These are phyloP conservation scores for Daldinia loculata DNA, from an alignment of 495 filamentous ascomycete genomes.

Conservation along the genomic window DNA sequence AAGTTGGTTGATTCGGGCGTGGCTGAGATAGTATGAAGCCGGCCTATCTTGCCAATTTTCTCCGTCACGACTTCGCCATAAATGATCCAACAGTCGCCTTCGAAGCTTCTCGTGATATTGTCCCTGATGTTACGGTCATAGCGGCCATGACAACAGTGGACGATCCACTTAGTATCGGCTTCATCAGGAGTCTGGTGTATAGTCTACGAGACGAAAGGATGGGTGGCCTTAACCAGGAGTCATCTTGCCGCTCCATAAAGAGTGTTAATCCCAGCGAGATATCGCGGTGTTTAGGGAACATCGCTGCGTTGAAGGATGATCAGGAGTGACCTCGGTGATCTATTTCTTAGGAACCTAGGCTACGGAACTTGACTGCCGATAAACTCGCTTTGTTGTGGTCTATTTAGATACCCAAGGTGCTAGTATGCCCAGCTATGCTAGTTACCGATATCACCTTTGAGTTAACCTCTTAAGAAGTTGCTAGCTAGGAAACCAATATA, in stretches of 20 bases:
- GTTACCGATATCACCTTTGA: neutral
- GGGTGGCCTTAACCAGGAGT: neutral
- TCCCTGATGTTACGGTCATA: neutral
- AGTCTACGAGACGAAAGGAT: neutral
- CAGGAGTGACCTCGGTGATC: neutral
- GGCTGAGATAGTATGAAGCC: conserved; percentile 78
- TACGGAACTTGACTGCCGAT: neutral
- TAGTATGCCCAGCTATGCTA: neutral
- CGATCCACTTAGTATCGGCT: neutral
- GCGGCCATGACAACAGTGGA: neutral
- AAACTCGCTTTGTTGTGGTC: neutral
- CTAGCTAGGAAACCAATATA: neutral
- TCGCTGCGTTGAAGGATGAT: neutral
- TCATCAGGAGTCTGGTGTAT: neutral
- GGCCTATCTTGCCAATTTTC: neutral
- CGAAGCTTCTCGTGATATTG: neutral
- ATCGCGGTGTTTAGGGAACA: neutral
- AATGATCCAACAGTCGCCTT: neutral
- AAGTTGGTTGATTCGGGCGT: conserved; percentile 74
- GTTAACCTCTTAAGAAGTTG: neutral
- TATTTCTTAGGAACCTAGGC: neutral
- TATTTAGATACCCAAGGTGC: neutral
- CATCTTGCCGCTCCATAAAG: neutral
- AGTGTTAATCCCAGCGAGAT: neutral
- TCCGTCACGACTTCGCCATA: neutral